These are phyloP conservation scores for Fusarium sarcochroum DNA, from an alignment of 2,329 filamentous ascomycete genomes.

Conservation along the genomic window DNA sequence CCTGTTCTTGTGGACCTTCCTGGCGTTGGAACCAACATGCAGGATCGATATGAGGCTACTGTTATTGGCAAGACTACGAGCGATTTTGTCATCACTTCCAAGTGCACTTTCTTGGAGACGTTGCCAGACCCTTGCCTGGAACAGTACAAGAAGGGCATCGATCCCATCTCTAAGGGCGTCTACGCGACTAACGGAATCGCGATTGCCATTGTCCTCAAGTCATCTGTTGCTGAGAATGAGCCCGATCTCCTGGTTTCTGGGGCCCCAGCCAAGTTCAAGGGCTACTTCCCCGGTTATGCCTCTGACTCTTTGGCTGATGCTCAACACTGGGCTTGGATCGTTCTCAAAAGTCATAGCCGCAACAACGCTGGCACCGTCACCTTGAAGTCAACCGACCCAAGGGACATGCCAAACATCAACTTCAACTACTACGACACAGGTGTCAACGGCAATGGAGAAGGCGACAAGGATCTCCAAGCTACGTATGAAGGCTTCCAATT, in stretches of 20 bases:
- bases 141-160: conserved; percentile 29
- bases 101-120: conserved; percentile 42
- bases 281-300: conserved; percentile 70
- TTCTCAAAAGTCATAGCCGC: conserved; percentile 66
- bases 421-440: conserved; percentile 73
- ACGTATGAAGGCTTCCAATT: conserved; percentile 69
- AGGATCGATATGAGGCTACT: conserved; percentile 64
- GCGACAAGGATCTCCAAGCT: conserved; percentile 67
- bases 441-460: conserved; percentile 59
- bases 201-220: conserved; percentile 58
- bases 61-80: conserved; percentile 38
- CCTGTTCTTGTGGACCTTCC: conserved; percentile 56
- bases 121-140: conserved; percentile 39
- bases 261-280: conserved; percentile 66
- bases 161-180: conserved; percentile 43
- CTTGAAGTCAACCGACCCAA: conserved; percentile 71
- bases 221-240: conserved; percentile 57
- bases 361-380: conserved; percentile 75
- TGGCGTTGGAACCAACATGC: conserved; percentile 71
- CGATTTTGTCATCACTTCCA: conserved; percentile 40
- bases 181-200: conserved; percentile 66
- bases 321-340: conserved; percentile 58
- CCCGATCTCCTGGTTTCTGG: conserved; percentile 70
- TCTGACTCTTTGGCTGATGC: conserved; percentile 59
- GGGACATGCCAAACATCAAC: conserved; percentile 73